Evolutionary conservation across 495 filamentous ascomycete genomes (phyloP), one percentile per base, ranked within the genome.

Genomic region (Aspergillus diversus): DNA sequence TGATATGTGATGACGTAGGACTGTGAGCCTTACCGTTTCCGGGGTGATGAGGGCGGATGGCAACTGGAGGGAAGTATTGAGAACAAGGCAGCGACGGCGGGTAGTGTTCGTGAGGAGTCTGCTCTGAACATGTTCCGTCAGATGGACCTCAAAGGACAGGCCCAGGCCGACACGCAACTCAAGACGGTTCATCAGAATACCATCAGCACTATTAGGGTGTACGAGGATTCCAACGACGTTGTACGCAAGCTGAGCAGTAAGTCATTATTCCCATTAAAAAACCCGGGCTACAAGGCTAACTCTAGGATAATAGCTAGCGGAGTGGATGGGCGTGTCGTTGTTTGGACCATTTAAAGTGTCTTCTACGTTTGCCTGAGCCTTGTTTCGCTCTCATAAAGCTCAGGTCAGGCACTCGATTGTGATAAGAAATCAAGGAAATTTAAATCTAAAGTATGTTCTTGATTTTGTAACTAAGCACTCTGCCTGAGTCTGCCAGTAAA

Each of bases 101-200:
- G 77, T 5, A 86, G 82, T 60, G 86, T 80, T 80, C 90, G 87
- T 70, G 92, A 85, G 75, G 91, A 85, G 74, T 92, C 89, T 66
- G 95, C 95, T n/a, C 81, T 97, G 71, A 97, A 98, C 73, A 97
- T 97, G 96, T 99, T 99, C 83, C 86, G 86, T 72, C 93, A 97
- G 78, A 97, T 99, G 96, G 95, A 99, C 73, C 81, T 98, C 63
- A 97, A 93, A 81, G 95, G 95, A 42, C 96, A 97, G 77, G 75
- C 82, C 27, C 88, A 88, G 66, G 92, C 92, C 65, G 92, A 97
- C 71, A 97, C 92, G 7, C 91, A 95, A 77, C 81, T 98, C 62
- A 96, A 95, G 78, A 97, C 95, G 7, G 87, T 94, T 48, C 95
- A 99, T 78, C 95, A 99, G 75, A 99, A 99, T 76, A 97, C 93